Percentiles rank a stretch among this genome's conserved stretches.
Conservation (phyloP, 371 early-diverging fungal genomes). For the Actinomortierella wolfii region DNA sequence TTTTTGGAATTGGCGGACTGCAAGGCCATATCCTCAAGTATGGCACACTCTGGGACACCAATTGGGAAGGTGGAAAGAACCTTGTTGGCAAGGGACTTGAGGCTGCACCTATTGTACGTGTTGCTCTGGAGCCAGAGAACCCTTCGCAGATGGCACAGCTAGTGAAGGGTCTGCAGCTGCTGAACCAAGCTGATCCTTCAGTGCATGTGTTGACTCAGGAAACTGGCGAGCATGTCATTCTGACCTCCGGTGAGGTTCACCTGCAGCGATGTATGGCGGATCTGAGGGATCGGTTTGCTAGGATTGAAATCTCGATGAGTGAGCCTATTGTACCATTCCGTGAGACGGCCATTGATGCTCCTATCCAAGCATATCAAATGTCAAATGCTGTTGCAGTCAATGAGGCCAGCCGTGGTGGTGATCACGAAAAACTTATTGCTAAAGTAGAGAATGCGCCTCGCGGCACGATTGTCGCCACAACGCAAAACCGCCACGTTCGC, state of each 20-base stretch:
- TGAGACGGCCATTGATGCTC: constrained; percentile 74
- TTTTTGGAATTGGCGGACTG: constrained; percentile 95
- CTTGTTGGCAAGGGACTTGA: constrained; percentile 59
- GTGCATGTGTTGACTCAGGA: constrained; percentile 91
- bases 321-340: constrained; percentile 97
- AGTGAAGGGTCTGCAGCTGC: constrained; percentile 81
- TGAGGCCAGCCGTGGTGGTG: constrained; percentile 50
- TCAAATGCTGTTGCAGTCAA: constrained; percentile 32
- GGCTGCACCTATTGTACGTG: constrained; percentile 89
- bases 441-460: constrained; percentile 55
- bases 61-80: constrained; percentile 56
- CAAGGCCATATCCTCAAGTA: constrained; percentile 88
- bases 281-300: constrained; percentile 91
- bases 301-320: constrained; percentile 91
- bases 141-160: constrained; percentile 87
- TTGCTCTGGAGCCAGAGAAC: constrained; percentile 92
- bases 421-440: constrained; percentile 42
- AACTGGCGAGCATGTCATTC: constrained; percentile 96
- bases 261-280: constrained; percentile 89
- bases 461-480: constrained; percentile 70
- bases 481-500: constrained; percentile 72
- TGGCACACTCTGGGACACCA: constrained; percentile 81
- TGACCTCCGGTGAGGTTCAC: constrained; percentile 97
- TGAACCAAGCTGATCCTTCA: constrained; percentile 94
- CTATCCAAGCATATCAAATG: constrained; percentile 24